Evolutionary conservation across 768 basidiomycete genomes (phyloP).

Genomic region (Auricularia auricula-judae): DNA sequence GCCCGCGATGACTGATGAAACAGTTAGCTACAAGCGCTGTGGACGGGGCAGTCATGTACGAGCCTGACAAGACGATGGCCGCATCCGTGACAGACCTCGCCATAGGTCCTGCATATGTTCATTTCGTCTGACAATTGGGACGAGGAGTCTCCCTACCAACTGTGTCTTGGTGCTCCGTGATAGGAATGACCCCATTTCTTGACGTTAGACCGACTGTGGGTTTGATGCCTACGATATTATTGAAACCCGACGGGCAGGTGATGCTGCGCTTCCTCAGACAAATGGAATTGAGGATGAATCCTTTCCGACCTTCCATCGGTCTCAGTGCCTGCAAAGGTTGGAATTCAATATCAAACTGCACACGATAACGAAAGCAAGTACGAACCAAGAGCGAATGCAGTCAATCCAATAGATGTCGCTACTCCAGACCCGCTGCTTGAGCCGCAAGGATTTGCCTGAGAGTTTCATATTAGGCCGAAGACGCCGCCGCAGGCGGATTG

Average conservation of each 20-base stretch:
- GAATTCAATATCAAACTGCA: too few species aligned
- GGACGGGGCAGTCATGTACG: too few species aligned
- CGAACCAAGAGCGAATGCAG: conserved; percentile 23
- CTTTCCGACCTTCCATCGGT: conserved; percentile 21
- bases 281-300: too few species aligned
- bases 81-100: conserved; percentile 26
- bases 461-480: too few species aligned
- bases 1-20: conserved; percentile 26
- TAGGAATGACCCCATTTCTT: conserved; percentile 31
- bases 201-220: conserved; percentile 31
- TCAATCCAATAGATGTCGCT: conserved; percentile 38
- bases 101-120: conserved; percentile 14
- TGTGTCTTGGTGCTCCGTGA: conserved; percentile 29
- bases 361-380: neutral
- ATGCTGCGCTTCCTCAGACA: conserved; percentile 23
- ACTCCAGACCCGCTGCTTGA: conserved; percentile 52
- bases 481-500: too few species aligned
- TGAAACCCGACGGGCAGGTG: conserved; percentile 28
- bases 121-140: neutral
- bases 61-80: conserved; percentile 21
- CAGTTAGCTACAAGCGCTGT: neutral
- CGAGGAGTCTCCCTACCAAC: conserved; percentile 15
- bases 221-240: conserved; percentile 32
- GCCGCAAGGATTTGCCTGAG: conserved; percentile 38
- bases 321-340: conserved; percentile 25